A percentile compares a stretch with the other conserved stretches of the same genome.
These are phyloP conservation scores for Yamadazyma ubonensis DNA, from an alignment of 805 yeast genomes.

Conservation along the genomic window DNA sequence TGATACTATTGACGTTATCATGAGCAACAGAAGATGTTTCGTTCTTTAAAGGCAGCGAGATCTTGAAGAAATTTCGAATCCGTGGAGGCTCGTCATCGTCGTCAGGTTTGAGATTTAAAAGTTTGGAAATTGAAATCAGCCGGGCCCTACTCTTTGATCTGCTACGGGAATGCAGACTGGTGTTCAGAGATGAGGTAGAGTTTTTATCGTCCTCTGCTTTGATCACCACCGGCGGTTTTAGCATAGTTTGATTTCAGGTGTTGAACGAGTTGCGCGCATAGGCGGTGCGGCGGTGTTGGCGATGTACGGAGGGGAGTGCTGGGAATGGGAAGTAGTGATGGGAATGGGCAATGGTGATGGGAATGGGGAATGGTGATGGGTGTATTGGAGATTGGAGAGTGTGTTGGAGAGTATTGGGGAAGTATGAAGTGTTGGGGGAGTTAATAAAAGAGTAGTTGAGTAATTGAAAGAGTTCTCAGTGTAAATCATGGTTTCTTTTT, in stretches of 20 bases:
- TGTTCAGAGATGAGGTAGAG: neutral
- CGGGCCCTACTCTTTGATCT: conserved; percentile 10
- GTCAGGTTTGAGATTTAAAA: conserved; percentile 6
- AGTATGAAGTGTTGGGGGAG: too few relatives aligned
- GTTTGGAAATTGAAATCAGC: conserved; percentile 14
- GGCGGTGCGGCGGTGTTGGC: conserved; percentile 2
- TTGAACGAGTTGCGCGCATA: neutral
- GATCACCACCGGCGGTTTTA: conserved; percentile 15
- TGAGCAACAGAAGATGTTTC: neutral
- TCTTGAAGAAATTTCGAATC: conserved; percentile 15
- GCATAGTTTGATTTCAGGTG: conserved; percentile 7
- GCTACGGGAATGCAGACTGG: neutral
- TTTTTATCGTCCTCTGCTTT: conserved; percentile 6
- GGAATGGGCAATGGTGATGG: too few relatives aligned
- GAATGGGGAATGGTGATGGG: too few relatives aligned
- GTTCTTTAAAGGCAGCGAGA: conserved; percentile 5
- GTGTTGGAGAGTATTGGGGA: too few relatives aligned
- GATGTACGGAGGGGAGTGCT: too few relatives aligned
- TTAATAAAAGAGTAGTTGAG: too few relatives aligned
- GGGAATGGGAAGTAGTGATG: too few relatives aligned
- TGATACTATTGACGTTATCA: neutral
- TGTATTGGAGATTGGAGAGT: too few relatives aligned
- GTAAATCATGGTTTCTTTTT: too few relatives aligned
- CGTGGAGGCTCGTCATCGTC: conserved; percentile 9
- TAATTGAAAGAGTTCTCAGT: too few relatives aligned